Base-by-base conservation (phyloP, 345 rosid species). In the Linum trigynum region DNA sequence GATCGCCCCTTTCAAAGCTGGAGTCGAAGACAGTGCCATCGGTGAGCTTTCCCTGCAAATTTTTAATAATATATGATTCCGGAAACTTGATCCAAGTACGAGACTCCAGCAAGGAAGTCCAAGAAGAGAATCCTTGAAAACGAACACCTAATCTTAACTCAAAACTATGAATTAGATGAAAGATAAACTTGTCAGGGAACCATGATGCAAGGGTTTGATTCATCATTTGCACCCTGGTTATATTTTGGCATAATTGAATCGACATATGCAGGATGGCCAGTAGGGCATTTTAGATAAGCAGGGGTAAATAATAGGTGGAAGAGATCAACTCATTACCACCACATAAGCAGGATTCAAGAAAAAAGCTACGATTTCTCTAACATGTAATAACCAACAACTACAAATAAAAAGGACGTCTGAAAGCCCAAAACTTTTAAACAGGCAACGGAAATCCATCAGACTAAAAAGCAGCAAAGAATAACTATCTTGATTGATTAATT, bases 1-100 rank as follows among this genome's bases (percentile, higher is more conserved):
- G 98, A 76, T 92, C 97, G 67, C 86, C 96, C 75, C 98, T 90
- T 72, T 92, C 97, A 75, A 82, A 92, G 73, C 98, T 90, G 73
- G 98, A 92, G 80, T 92, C 98, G 43, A 92, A 92, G 57, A 90
- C 94, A 57, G 86, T 85, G 74, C 92, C 98, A 83, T 92, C 98
- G 4, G 96, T 86, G 70, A 92, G 91, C 71, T 80, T 84, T 68
- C 97, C 98, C 98, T 92, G 85, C 69, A 70, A 10, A 39, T 59
- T 57, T 5, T 4, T 48, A 38, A 51, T 3, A 39, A 4, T 5
- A 63, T 23, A 9, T 7, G 37, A 39, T 64, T 62, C 43, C 61
- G 57, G 66, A 67, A 9, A 48, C 53, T 48, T 9, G 53, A 48
- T 48, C 53, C 3, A 8, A 48, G 9, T 48, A 48, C 12, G 14